Conservation (phyloP, 2,329 filamentous ascomycete species). For the Rugonectria rugulosa region DNA sequence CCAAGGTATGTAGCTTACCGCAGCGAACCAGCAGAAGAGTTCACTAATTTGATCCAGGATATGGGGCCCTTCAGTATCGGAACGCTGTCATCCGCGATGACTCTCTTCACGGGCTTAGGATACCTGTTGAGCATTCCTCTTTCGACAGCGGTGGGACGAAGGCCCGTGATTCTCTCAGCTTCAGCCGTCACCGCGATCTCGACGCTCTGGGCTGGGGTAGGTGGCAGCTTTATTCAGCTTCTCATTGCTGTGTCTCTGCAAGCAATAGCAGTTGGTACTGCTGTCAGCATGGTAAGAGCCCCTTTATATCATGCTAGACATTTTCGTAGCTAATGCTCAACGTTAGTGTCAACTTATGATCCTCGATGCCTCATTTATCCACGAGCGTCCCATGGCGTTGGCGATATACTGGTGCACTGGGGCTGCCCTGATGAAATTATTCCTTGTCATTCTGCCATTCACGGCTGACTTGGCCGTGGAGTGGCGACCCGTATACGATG, state of each 20-base stretch:
- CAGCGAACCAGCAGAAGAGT: too few relatives aligned
- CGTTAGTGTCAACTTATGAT: conserved; percentile 2
- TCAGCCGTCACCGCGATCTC: background rate
- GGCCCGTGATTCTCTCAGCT: background rate
- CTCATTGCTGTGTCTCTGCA: background rate
- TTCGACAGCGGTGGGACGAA: background rate
- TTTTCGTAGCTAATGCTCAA: background rate
- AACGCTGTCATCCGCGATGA: background rate
- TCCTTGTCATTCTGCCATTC: background rate
- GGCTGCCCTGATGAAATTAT: background rate
- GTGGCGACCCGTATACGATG: background rate
- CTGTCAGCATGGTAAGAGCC: background rate
- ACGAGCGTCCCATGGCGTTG: background rate
- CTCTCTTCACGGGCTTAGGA: background rate
- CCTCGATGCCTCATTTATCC: conserved; percentile 3
- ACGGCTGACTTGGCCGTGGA: background rate
- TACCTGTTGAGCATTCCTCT: background rate
- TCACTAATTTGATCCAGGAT: background rate
- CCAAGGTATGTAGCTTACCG: background rate
- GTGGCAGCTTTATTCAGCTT: background rate
- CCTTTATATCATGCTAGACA: background rate
- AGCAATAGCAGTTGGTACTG: background rate
- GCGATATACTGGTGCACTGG: background rate
- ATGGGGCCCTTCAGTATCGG: background rate
- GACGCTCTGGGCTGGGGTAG: background rate